These are phyloP conservation scores for Trichothecium sympodiale DNA, from an alignment of 2,329 filamentous ascomycete genomes.

Conservation along the genomic window DNA sequence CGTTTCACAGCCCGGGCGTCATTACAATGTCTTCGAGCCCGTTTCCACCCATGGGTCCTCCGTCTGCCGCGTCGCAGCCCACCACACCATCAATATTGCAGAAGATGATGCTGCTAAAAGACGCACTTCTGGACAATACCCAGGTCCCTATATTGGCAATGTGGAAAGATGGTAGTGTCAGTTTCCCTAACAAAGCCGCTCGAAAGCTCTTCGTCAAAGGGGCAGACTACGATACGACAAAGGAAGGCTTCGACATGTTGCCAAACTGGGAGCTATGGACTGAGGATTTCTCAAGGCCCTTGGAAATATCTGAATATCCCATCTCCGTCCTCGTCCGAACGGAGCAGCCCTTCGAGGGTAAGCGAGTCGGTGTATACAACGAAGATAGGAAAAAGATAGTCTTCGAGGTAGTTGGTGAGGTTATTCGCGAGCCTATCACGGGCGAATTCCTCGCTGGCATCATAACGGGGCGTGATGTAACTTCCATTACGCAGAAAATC, in stretches of 20 bases:
- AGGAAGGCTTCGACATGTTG: constrained; percentile 45
- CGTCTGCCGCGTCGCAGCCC: constrained; percentile 40
- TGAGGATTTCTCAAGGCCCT: constrained; percentile 50
- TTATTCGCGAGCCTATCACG: constrained; percentile 53
- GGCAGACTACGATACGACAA: constrained; percentile 25
- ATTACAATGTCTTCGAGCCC: constrained; percentile 43
- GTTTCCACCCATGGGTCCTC: constrained; percentile 59
- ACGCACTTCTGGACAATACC: constrained; percentile 65
- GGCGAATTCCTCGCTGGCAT: constrained; percentile 66
- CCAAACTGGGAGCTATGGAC: constrained; percentile 50
- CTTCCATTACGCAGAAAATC: constrained; percentile 57
- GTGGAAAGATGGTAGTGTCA: constrained; percentile 70
- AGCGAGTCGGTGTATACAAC: constrained; percentile 53
- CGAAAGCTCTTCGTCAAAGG: constrained; percentile 36
- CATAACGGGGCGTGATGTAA: constrained; percentile 62
- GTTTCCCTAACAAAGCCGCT: constrained; percentile 60
- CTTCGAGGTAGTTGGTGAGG: constrained; percentile 57
- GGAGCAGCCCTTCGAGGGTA: constrained; percentile 45
- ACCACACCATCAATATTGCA: constrained; percentile 55
- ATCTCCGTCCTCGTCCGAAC: constrained; percentile 54
- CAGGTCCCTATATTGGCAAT: constrained; percentile 65
- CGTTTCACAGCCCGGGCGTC: constrained; percentile 38
- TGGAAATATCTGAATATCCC: constrained; percentile 52
- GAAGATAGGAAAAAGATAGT: constrained; percentile 38
- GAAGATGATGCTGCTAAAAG: constrained; percentile 66